Conservation (phyloP, 352 stramenopile species). For the Globisporangium cystogenes region DNA sequence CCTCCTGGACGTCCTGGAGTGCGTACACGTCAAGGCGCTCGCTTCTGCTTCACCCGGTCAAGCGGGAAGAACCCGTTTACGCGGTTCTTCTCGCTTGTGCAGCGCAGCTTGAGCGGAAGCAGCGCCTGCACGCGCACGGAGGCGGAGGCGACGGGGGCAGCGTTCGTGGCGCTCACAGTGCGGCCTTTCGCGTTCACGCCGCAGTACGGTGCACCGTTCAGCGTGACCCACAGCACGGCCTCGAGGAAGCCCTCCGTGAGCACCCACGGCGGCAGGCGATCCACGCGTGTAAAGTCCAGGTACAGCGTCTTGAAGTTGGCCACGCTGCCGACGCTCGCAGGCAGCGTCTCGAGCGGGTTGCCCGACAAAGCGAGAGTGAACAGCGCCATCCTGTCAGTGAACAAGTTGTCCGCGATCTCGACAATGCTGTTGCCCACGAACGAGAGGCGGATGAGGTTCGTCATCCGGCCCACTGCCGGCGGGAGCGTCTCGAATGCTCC, state of each 20-base stretch:
- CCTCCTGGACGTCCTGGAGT: no score
- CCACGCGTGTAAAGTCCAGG: slow-evolving; percentile 2
- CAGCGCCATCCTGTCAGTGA: slow-evolving; percentile 4
- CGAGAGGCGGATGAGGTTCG: slow-evolving; percentile 8
- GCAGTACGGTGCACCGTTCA: slow-evolving; percentile 3
- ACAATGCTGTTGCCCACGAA: slow-evolving; percentile 7
- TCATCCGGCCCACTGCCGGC: slow-evolving; percentile 1
- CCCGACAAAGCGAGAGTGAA: slow-evolving; percentile 8
- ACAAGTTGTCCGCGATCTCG: slow-evolving; percentile 1
- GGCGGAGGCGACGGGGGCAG: background rate
- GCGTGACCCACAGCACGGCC: slow-evolving; percentile 5
- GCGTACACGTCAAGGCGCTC: background rate
- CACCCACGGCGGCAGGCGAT: slow-evolving; percentile 1
- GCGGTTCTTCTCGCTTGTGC: slow-evolving; percentile 8
- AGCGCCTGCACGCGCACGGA: slow-evolving; percentile 4
- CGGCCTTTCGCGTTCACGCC: background rate
- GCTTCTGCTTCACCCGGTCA: background rate
- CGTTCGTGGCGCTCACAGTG: no score
- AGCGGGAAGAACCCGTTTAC: slow-evolving; percentile 7
- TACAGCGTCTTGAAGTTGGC: slow-evolving; percentile 11
- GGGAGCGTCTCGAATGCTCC: slow-evolving; percentile 1
- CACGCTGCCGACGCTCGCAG: slow-evolving; percentile 1
- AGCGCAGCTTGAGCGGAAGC: slow-evolving; percentile 9
- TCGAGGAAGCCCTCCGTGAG: slow-evolving; percentile 6
- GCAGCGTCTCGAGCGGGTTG: slow-evolving; percentile 1